Percentiles rank a stretch among this genome's conserved stretches.
Evolutionary conservation across 345 rosid genomes (phyloP).

Genomic region (Carallia pectinifolia): DNA sequence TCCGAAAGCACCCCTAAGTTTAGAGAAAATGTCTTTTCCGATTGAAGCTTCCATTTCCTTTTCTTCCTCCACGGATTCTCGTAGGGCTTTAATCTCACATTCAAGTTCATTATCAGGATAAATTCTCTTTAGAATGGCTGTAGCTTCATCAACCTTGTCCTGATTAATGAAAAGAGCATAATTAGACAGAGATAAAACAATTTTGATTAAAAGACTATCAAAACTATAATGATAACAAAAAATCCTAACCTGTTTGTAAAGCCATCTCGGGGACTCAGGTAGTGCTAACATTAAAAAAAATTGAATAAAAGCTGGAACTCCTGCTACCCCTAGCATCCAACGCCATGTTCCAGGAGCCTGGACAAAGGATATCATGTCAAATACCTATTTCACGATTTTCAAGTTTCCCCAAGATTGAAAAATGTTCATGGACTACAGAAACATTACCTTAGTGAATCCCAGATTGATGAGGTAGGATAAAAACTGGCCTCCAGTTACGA

Average conservation of each 20-base stretch:
- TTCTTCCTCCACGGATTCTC: constrained; percentile 54
- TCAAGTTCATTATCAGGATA: constrained; percentile 65
- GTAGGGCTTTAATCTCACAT: constrained; percentile 47
- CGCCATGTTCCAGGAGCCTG: constrained; percentile 82
- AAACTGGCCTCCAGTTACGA: constrained; percentile 89
- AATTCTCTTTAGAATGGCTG: constrained; percentile 57
- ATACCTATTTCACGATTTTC: not conserved
- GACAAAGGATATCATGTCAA: not conserved
- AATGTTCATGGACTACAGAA: not conserved
- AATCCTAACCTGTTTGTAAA: constrained; percentile 46
- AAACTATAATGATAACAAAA: not conserved
- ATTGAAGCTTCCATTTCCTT: constrained; percentile 46
- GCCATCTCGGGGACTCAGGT: constrained; percentile 93
- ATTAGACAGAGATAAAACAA: not conserved
- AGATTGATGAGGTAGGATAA: constrained; percentile 79
- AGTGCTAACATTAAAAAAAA: constrained; percentile 58
- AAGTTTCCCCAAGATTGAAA: not conserved
- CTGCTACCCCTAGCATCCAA: constrained; percentile 93
- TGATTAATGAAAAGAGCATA: constrained; percentile 14
- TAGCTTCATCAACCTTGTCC: constrained; percentile 52
- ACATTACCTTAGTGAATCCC: constrained; percentile 56
- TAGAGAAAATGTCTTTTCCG: constrained; percentile 44
- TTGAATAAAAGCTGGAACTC: constrained; percentile 62
- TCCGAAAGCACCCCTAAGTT: constrained; percentile 60
- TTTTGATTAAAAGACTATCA: not conserved